Conservation (phyloP, 2,329 filamentous ascomycete genomes). For the Fusarium equiseti region DNA sequence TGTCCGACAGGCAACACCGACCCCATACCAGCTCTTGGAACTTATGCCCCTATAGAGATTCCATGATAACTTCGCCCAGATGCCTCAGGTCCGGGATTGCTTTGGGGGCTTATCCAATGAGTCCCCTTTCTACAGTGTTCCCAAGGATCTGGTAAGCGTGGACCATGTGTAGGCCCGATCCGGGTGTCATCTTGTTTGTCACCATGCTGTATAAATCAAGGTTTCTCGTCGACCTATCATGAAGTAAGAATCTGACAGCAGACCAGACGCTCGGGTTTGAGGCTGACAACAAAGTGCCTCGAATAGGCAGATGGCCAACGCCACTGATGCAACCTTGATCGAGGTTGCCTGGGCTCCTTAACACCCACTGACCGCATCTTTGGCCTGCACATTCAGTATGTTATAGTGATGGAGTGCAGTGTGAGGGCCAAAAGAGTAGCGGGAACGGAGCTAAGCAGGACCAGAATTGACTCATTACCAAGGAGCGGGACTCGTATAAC, state of each 20-base stretch:
- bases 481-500: conserved; percentile 23
- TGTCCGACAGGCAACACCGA: conserved; percentile 1
- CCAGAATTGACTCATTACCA: conserved; percentile 33
- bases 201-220: conserved; percentile 23
- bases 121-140: background rate
- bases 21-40: conserved; percentile 9
- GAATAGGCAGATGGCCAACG: conserved; percentile 31
- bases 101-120: conserved; percentile 27
- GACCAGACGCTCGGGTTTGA: conserved; percentile 39
- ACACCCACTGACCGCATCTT: conserved; percentile 21
- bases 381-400: conserved; percentile 11
- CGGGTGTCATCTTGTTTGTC: conserved; percentile 29
- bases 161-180: conserved; percentile 30
- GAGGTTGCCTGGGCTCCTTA: conserved; percentile 17
- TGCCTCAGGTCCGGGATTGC: conserved; percentile 14
- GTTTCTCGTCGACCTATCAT: conserved; percentile 26
- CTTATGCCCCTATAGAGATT: conserved; percentile 11
- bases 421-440: conserved; percentile 25
- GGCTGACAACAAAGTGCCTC: conserved; percentile 29
- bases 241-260: conserved; percentile 42
- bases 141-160: conserved; percentile 38
- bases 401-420: conserved; percentile 10
- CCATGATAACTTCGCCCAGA: conserved; percentile 24
- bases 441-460: conserved; percentile 17
- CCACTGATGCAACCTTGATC: conserved; percentile 25